A percentile compares a stretch with the other conserved stretches of the same genome.
phyloP scores from a whole-genome alignment of 257 asterid genomes.

The Penstemon barbatus region DNA sequence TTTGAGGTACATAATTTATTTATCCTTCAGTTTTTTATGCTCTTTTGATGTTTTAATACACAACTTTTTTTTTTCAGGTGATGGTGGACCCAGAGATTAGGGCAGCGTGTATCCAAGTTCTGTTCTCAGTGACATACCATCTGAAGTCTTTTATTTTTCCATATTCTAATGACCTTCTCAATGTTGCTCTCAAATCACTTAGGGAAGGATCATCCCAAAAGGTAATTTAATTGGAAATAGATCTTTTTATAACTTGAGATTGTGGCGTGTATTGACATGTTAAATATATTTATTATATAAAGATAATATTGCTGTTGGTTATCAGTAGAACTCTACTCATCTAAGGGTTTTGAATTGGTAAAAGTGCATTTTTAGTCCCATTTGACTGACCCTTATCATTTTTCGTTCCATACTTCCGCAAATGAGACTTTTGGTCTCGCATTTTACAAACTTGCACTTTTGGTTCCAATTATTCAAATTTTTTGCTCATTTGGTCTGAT shows the following conservation, averaged over 20 bases:
- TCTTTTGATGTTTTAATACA: neutral
- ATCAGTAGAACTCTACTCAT: neutral
- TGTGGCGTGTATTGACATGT: neutral
- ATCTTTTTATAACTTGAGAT: neutral
- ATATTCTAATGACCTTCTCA: slow-evolving; percentile 55
- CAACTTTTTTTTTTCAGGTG: slow-evolving; percentile 41
- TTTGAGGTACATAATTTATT: slow-evolving; percentile 38
- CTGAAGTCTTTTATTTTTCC: slow-evolving; percentile 63
- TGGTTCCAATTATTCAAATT: no score
- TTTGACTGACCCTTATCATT: no score
- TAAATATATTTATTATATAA: neutral
- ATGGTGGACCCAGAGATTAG: slow-evolving; percentile 51
- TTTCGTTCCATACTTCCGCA: no score
- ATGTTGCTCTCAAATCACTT: slow-evolving; percentile 56
- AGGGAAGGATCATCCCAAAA: slow-evolving; percentile 51
- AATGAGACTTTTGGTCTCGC: no score
- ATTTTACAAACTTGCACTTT: no score
- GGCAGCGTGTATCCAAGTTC: slow-evolving; percentile 80
- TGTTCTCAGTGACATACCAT: slow-evolving; percentile 69
- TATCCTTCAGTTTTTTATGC: neutral
- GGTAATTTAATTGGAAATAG: slow-evolving; percentile 42
- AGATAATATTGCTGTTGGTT: no score
- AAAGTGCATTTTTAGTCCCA: neutral
- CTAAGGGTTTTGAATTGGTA: neutral
- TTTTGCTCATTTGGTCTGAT: no score